A percentile compares a stretch with the other conserved stretches of the same genome.
Evolutionary conservation across 2,329 filamentous ascomycete genomes (phyloP).

Genomic region (Beauveria sp.): DNA sequence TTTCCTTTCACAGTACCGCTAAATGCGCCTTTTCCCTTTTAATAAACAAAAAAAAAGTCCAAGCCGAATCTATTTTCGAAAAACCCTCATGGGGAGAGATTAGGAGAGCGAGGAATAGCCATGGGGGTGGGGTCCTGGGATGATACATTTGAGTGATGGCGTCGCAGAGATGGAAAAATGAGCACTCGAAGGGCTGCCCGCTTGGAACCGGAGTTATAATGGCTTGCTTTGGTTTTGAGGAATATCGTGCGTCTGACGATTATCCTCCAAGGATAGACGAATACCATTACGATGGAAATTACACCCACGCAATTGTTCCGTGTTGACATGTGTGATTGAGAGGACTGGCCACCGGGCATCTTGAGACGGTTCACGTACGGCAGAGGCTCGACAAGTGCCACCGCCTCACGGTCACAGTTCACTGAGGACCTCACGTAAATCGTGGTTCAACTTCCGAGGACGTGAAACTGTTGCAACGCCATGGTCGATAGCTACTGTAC

Average conservation of each 20-base stretch:
- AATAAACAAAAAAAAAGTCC: constrained; percentile 9
- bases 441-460: neutral
- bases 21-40: constrained; percentile 18
- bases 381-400: neutral
- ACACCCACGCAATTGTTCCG: neutral
- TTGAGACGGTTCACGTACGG: neutral
- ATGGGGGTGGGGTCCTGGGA: constrained; percentile 2
- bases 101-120: constrained; percentile 9
- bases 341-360: neutral
- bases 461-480: neutral
- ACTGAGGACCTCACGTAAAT: neutral
- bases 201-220: constrained; percentile 39
- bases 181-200: constrained; percentile 32
- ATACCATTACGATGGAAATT: constrained; percentile 27
- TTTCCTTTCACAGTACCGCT: constrained; percentile 27
- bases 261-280: constrained; percentile 36
- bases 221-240: constrained; percentile 37
- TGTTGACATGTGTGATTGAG: neutral
- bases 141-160: constrained; percentile 18
- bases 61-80: constrained; percentile 10
- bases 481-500: too few species aligned
- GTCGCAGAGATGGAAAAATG: constrained; percentile 21
- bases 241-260: constrained; percentile 35
- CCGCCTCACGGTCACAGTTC: neutral
- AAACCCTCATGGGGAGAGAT: constrained; percentile 5